A percentile compares a stretch with the other conserved stretches of the same genome.
These are phyloP conservation scores for Lolium perenne DNA, from an alignment of 176 grass and related monocot genomes.

Conservation along the genomic window DNA sequence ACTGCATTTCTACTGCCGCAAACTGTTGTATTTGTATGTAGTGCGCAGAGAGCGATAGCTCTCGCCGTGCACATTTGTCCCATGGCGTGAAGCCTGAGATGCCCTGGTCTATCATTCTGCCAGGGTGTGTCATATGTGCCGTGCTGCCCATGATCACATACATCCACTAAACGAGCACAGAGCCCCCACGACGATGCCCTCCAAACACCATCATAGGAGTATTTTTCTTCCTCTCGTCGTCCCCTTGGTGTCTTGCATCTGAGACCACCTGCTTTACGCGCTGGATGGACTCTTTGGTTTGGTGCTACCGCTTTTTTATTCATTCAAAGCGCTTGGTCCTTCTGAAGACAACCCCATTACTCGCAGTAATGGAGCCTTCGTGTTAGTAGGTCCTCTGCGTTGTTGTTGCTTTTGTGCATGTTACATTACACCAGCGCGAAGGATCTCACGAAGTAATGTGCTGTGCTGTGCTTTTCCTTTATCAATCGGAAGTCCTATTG, in stretches of 20 bases:
- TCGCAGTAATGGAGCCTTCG: slow-evolving; percentile 21
- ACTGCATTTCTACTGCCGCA: slow-evolving; percentile 8
- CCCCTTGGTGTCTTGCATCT: slow-evolving; percentile 47
- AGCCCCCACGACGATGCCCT: slow-evolving; percentile 37
- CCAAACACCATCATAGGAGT: neutral
- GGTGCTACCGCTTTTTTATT: slow-evolving; percentile 31
- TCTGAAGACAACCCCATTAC: slow-evolving; percentile 44
- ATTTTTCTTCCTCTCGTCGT: neutral
- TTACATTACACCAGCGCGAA: slow-evolving; percentile 40
- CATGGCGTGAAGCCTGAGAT: slow-evolving; percentile 39
- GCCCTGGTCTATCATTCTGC: slow-evolving; percentile 18
- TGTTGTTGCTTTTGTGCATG: slow-evolving; percentile 45
- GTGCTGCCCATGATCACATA: slow-evolving; percentile 47
- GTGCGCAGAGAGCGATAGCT: slow-evolving; percentile 26
- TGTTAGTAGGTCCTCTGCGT: slow-evolving; percentile 33
- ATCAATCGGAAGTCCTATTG: slow-evolving; percentile 13
- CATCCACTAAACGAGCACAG: slow-evolving; percentile 27
- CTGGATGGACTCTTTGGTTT: slow-evolving; percentile 42
- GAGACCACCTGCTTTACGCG: slow-evolving; percentile 59
- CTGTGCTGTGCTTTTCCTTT: slow-evolving; percentile 30
- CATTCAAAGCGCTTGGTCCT: slow-evolving; percentile 43
- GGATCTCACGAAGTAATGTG: neutral
- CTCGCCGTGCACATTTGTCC: slow-evolving; percentile 41
- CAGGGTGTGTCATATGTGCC: slow-evolving; percentile 6
- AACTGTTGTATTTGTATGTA: neutral